Evolutionary conservation across 1,284 basidiomycete genomes (phyloP).

Genomic region (Irpex lacteus): DNA sequence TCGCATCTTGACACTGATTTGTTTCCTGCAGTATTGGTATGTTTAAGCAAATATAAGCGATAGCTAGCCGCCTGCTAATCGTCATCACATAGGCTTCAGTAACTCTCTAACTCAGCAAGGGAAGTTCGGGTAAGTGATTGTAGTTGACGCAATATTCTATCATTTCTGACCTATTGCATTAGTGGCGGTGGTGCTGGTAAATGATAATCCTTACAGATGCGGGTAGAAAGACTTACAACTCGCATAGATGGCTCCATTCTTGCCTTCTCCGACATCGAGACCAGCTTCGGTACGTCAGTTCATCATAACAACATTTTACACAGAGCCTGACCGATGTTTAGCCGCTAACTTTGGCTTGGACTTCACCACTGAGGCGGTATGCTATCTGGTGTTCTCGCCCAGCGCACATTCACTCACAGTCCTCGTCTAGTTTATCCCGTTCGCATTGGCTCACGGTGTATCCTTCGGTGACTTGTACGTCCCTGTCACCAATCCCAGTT

Average conservation of each 20-base stretch:
- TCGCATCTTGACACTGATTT: not conserved
- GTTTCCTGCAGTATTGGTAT: not conserved
- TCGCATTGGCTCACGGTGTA: conserved; percentile 32
- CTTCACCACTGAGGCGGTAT: conserved; percentile 1
- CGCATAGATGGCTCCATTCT: conserved; percentile 23
- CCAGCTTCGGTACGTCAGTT: conserved; percentile 14
- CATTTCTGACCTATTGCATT: not conserved
- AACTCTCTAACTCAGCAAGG: conserved; percentile 12
- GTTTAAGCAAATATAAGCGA: not conserved
- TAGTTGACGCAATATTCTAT: not conserved
- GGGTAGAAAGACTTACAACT: not conserved
- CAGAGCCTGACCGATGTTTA: not conserved
- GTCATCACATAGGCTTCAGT: not conserved
- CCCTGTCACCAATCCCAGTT: not conserved
- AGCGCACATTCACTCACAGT: not conserved
- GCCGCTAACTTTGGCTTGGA: conserved; percentile 24
- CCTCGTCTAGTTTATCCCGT: conserved; percentile 13
- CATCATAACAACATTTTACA: not conserved
- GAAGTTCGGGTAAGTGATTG: conserved; percentile 1
- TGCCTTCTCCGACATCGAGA: conserved; percentile 22
- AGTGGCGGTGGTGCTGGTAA: conserved; percentile 18
- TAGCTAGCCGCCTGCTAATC: not conserved
- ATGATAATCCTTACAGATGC: not conserved
- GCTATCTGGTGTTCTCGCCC: not conserved
- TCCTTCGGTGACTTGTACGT: conserved; percentile 36